Percentiles rank a stretch among this genome's conserved stretches.
Conservation (phyloP, 257 asterid genomes). For the Vinca minor region DNA sequence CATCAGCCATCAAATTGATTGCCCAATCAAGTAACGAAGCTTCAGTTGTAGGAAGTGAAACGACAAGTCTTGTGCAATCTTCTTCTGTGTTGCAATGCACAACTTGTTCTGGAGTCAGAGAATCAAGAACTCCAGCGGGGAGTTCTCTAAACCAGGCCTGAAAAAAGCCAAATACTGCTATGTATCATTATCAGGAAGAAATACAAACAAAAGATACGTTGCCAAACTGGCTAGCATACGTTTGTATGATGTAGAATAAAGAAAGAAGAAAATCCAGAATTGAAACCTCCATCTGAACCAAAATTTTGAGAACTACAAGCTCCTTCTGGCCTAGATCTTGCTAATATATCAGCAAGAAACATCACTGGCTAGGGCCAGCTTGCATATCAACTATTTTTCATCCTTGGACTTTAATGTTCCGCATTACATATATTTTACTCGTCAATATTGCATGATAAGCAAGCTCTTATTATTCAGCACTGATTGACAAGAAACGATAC, state of each 20-base stretch:
- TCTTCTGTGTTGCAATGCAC: conserved; percentile 83
- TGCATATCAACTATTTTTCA: neutral
- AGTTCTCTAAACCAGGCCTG: conserved; percentile 96
- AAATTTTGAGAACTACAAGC: no score
- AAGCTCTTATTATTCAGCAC: neutral
- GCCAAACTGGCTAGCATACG: no score
- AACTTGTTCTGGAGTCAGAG: conserved; percentile 61
- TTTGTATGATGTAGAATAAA: no score
- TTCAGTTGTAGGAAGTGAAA: conserved; percentile 56
- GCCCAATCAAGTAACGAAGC: conserved; percentile 76
- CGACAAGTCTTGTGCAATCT: conserved; percentile 50
- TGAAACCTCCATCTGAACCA: no score
- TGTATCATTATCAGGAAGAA: conserved; percentile 1
- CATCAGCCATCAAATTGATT: conserved; percentile 71
- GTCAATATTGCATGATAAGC: neutral
- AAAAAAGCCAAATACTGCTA: neutral
- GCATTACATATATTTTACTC: neutral
- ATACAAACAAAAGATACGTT: no score
- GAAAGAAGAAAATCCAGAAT: no score
- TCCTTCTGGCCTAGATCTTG: neutral
- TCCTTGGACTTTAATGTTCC: neutral
- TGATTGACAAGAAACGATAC: neutral
- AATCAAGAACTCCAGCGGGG: conserved; percentile 72
- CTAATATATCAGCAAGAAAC: neutral
- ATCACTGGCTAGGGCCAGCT: neutral